A percentile compares a stretch with the other conserved stretches of the same genome.
Conservation (phyloP, 139 green algal genomes). For the Mychonastes homosphaera region DNA sequence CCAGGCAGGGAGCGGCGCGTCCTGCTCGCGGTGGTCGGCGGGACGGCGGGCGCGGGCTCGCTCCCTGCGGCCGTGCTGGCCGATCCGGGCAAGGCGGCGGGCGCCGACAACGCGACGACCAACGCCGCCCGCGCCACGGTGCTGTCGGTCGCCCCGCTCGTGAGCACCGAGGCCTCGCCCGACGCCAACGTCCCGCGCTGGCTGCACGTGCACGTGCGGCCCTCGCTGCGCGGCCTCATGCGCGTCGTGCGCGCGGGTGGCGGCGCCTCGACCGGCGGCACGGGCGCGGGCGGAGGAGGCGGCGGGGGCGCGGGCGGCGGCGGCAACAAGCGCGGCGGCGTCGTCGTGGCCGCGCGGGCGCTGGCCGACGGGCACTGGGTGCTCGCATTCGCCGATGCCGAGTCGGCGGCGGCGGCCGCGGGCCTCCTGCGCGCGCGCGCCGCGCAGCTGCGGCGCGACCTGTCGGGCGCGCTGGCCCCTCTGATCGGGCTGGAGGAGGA, state of each 20-base stretch:
- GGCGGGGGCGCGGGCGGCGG: background rate
- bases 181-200: constrained; percentile 53
- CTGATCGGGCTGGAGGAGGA: too few species aligned
- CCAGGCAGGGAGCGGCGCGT: constrained; percentile 57
- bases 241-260: constrained; percentile 26
- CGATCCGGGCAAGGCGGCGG: constrained; percentile 37
- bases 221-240: constrained; percentile 51
- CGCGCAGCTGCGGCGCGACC: constrained; percentile 24
- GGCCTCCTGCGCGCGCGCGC: constrained; percentile 35
- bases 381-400: constrained; percentile 55
- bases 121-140: constrained; percentile 43
- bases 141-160: constrained; percentile 59
- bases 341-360: constrained; percentile 34
- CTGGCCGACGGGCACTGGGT: constrained; percentile 80
- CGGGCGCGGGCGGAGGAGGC: background rate
- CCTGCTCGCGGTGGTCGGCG: constrained; percentile 45
- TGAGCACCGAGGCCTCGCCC: constrained; percentile 39
- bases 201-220: constrained; percentile 72
- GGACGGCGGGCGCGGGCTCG: constrained; percentile 14
- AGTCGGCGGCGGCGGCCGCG: constrained; percentile 30
- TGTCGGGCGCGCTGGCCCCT: too few species aligned
- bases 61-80: constrained; percentile 54
- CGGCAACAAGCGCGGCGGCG: constrained; percentile 24
- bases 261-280: constrained; percentile 28
- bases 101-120: too few species aligned